Evolutionary conservation across 768 basidiomycete species (phyloP).

Genomic region (Phylloporus sp.): DNA sequence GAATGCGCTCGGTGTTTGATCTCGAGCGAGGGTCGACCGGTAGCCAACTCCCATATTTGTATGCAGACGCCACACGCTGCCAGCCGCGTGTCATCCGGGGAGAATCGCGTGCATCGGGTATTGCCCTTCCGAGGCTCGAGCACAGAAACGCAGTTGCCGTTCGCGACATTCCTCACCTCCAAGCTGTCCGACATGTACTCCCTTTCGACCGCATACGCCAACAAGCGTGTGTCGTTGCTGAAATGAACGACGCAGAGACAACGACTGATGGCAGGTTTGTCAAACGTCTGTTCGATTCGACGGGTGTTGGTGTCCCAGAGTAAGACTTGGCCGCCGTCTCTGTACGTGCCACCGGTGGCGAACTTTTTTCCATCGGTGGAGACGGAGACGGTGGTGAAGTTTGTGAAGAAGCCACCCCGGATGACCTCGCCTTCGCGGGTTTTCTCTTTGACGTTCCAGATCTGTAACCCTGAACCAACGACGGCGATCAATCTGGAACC

Average conservation of each 20-base stretch:
- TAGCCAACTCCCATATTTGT: slow-evolving; percentile 20
- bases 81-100: slow-evolving; percentile 20
- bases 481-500: slow-evolving; percentile 22
- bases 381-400: slow-evolving; percentile 22
- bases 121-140: slow-evolving; percentile 23
- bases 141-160: slow-evolving; percentile 13
- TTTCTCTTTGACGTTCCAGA: slow-evolving; percentile 23
- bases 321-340: slow-evolving; percentile 21
- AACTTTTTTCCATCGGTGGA: slow-evolving; percentile 23
- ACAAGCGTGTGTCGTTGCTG: slow-evolving; percentile 15
- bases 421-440: slow-evolving; percentile 19
- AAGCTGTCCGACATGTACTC: slow-evolving; percentile 25
- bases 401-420: slow-evolving; percentile 24
- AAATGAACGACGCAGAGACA: slow-evolving; percentile 23
- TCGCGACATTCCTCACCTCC: slow-evolving; percentile 13
- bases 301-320: slow-evolving; percentile 21
- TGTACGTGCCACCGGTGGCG: slow-evolving; percentile 22
- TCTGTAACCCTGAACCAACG: slow-evolving; percentile 24
- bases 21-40: slow-evolving; percentile 18
- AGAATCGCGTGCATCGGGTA: slow-evolving; percentile 23
- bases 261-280: slow-evolving; percentile 20
- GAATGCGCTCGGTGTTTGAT: slow-evolving; percentile 25
- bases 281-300: slow-evolving; percentile 22
- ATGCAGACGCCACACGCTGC: slow-evolving; percentile 23
- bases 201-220: slow-evolving; percentile 20